phyloP scores from a whole-genome alignment of 257 asterid genomes.

The Ehretia macrophylla region DNA sequence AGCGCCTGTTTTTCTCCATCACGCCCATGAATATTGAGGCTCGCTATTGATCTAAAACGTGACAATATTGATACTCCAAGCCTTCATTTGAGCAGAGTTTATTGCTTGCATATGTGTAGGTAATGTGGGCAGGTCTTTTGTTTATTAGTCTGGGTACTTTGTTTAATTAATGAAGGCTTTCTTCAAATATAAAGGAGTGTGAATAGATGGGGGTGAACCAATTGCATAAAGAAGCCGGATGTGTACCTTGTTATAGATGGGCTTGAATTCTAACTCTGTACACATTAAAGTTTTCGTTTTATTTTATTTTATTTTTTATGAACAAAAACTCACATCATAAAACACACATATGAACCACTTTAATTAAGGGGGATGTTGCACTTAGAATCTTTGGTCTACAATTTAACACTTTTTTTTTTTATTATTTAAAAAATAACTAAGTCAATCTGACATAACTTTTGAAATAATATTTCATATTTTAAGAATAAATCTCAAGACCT shows the following conservation, averaged over 20 bases:
- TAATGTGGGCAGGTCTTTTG: not conserved
- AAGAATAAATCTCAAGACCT: no score
- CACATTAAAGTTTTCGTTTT: no score
- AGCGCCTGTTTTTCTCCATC: conserved; percentile 3
- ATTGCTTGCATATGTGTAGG: not conserved
- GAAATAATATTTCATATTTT: no score
- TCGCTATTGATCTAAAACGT: not conserved
- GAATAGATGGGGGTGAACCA: not conserved
- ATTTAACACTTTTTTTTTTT: no score
- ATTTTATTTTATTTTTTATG: no score
- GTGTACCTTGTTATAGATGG: not conserved
- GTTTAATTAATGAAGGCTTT: no score
- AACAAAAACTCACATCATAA: no score
- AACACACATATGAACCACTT: no score
- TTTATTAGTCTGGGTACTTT: not conserved
- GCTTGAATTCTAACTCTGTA: not conserved
- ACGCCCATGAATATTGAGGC: not conserved
- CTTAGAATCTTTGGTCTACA: no score
- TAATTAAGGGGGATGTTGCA: no score
- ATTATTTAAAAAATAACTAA: no score
- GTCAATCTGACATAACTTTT: no score
- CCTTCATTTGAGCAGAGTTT: not conserved
- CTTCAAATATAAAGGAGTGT: not conserved
- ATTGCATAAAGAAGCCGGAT: not conserved
- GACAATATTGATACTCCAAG: not conserved